Base-by-base conservation (phyloP, 225 moss, liverwort and hornwort species). In the Lunularia cruciata region DNA sequence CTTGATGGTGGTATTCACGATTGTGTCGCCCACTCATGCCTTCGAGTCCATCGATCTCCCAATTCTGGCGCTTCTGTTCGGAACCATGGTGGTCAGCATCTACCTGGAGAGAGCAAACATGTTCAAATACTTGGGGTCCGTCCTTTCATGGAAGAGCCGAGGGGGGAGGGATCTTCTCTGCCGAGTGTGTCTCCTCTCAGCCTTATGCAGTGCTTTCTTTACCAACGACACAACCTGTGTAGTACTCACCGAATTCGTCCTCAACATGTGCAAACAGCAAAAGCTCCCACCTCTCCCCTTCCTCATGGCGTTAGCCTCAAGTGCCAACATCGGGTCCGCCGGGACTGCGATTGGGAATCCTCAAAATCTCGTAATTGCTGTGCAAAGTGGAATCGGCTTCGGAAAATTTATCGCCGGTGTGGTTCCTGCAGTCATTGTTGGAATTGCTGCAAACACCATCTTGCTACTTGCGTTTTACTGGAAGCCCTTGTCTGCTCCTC, bases 151-250 rank as follows among this genome's bases (percentile, higher is more conserved):
- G 92, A 86, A 54, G 37, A 86, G 87, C 40, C 57, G 32, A 14
- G 92, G 96, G 11, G 89, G 82, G 3, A 86, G 72, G 74, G 92
- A 90, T 51, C 71, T 96, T 0, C 86, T 96, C 0, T 83, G 86
- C 63, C 75, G 96, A 69, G 32, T 96, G 33, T 82, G 84, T 38
- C 51, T 96, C 0, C 73, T 90, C 37, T 80, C 90, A 4, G 96
- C 90, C 8, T 16, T 96, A 19, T 96, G 87, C 2, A 96, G 96
- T 33, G 89, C 96, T 15, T 71, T 92, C 11, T 90, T 96, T 63
- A 96, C 96, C 19, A 92, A 96, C 25, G 92, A 96, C 75, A 96
- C 90, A 23, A 85, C 90, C 19, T 96, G 96, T 76, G 89, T 96
- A 42, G 75, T 96, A 20, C 69, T 96, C 46, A 96, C 96, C 2